These are phyloP conservation scores for Gonium pectorale DNA, from an alignment of 139 green algal species.

Conservation along the genomic window DNA sequence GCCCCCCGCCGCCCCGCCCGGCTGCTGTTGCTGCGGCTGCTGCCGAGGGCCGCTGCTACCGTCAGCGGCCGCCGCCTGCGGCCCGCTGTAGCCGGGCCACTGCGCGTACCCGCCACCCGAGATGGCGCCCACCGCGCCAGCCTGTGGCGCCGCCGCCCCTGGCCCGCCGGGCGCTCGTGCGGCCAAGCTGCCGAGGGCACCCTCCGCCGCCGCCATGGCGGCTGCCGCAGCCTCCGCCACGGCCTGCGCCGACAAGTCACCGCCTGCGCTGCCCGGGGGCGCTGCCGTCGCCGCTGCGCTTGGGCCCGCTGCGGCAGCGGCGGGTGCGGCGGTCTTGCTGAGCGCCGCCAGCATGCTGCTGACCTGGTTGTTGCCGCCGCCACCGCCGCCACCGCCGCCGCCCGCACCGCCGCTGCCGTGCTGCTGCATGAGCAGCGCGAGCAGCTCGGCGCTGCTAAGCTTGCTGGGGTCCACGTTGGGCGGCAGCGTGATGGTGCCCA, in stretches of 20 bases:
- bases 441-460: slow-evolving; percentile 10
- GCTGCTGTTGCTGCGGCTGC: neutral
- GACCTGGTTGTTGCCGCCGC: neutral
- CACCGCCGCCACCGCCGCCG: neutral
- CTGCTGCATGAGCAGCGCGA: slow-evolving; percentile 38
- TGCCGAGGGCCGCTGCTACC: neutral
- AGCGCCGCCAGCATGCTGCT: slow-evolving; percentile 13
- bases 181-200: slow-evolving; percentile 7
- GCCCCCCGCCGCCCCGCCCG: no score
- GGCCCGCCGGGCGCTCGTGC: neutral
- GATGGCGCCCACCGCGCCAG: neutral
- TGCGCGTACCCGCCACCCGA: neutral
- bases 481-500: slow-evolving; percentile 41
- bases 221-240: neutral
- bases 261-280: neutral
- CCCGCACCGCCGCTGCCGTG: neutral
- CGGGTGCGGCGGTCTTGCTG: neutral
- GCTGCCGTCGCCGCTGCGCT: neutral
- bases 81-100: neutral
- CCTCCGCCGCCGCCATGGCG: neutral
- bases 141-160: neutral
- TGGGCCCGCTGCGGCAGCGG: neutral
- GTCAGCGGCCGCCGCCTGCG: neutral
- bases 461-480: slow-evolving; percentile 26
- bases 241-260: neutral